Percentiles rank a stretch among this genome's conserved stretches.
These are phyloP conservation scores for Excoecaria cochinchinensis DNA, from an alignment of 345 rosid species.

Conservation along the genomic window DNA sequence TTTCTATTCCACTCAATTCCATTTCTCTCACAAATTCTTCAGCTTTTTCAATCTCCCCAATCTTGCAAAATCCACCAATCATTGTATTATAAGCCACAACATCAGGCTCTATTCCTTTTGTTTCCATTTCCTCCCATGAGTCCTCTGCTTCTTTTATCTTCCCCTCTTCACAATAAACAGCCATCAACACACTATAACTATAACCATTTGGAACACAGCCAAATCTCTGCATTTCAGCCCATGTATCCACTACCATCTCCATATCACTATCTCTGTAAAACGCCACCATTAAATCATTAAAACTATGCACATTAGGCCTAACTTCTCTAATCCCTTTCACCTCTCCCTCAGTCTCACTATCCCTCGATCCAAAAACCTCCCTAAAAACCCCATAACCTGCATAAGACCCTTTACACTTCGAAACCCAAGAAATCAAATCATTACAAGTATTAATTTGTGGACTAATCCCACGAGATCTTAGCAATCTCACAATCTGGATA, in stretches of 20 bases:
- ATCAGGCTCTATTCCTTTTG: constrained; percentile 46
- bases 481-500: constrained; percentile 51
- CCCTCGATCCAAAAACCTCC: constrained; percentile 52
- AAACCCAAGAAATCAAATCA: constrained; percentile 49
- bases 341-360: constrained; percentile 15
- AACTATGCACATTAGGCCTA: constrained; percentile 61
- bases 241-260: constrained; percentile 58
- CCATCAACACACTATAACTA: constrained; percentile 58
- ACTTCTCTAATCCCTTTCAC: constrained; percentile 28
- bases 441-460: constrained; percentile 56
- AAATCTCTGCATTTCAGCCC: constrained; percentile 58
- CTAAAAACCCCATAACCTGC: constrained; percentile 55
- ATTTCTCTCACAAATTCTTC: constrained; percentile 58
- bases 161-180: constrained; percentile 51
- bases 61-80: constrained; percentile 61
- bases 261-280: constrained; percentile 54
- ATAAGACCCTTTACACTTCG: constrained; percentile 39
- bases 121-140: constrained; percentile 68
- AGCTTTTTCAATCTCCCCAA: constrained; percentile 51
- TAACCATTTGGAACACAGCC: constrained; percentile 47
- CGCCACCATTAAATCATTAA: constrained; percentile 61
- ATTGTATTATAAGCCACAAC: constrained; percentile 61
- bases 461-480: constrained; percentile 58
- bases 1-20: constrained; percentile 49
- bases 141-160: constrained; percentile 56